phyloP scores from a whole-genome alignment of 441 rosid genomes.

The Croton setiger region DNA sequence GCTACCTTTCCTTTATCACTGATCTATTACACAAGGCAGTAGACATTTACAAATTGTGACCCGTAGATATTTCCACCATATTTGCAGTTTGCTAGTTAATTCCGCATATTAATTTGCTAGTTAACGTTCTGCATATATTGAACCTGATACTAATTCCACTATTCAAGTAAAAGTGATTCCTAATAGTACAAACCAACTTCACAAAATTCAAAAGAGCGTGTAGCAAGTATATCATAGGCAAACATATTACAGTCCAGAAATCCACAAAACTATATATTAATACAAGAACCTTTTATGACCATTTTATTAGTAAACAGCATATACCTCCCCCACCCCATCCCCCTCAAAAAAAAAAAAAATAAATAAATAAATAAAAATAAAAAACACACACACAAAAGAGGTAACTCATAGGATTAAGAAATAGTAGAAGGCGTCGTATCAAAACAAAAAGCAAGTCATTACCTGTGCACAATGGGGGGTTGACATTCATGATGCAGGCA shows the following conservation, averaged over 20 bases:
- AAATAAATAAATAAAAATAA: no score
- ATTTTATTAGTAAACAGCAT: not conserved
- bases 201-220: not conserved
- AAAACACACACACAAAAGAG: not conserved
- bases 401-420: not conserved
- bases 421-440: not conserved
- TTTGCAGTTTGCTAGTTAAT: not conserved
- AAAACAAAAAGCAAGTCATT: constrained; percentile 11
- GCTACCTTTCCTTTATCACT: not conserved
- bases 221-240: not conserved
- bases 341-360: no score
- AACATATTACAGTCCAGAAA: not conserved
- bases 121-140: not conserved
- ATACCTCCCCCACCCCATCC: not conserved
- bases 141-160: not conserved
- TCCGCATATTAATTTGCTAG: no score
- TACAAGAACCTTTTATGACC: not conserved
- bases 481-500: constrained; percentile 87
- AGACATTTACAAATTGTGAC: not conserved
- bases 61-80: not conserved
- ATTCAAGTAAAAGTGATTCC: not conserved
- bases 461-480: constrained; percentile 98
- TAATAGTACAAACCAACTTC: not conserved
- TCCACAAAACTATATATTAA: not conserved
- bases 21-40: not conserved